A percentile compares a stretch with the other conserved stretches of the same genome.
Evolutionary conservation across 2,329 filamentous ascomycete species (phyloP).

Genomic region (Sphaerulina populicola): DNA sequence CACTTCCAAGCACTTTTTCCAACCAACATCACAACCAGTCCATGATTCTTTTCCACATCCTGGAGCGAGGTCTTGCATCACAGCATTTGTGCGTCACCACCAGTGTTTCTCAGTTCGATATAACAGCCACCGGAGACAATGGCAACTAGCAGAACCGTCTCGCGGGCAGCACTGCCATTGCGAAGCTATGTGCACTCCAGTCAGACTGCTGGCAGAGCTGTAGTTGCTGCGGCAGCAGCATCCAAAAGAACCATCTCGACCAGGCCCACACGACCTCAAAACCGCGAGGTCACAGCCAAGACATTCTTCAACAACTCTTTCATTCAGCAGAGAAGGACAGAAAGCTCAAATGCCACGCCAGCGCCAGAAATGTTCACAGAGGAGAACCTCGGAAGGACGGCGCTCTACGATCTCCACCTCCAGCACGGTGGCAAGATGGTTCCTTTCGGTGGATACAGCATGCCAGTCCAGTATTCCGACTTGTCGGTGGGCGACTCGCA

Average conservation of each 20-base stretch:
- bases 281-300: slow-evolving; percentile 13
- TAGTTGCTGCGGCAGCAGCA: background rate
- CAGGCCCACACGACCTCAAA: slow-evolving; percentile 1
- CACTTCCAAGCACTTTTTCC: background rate
- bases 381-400: slow-evolving; percentile 44
- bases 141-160: slow-evolving; percentile 14
- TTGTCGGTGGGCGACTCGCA: slow-evolving; percentile 76
- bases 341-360: slow-evolving; percentile 26
- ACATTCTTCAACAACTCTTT: slow-evolving; percentile 18
- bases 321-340: slow-evolving; percentile 19
- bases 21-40: background rate
- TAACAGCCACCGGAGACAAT: slow-evolving; percentile 7
- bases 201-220: slow-evolving; percentile 2
- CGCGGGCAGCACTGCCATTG: slow-evolving; percentile 9
- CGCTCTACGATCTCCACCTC: slow-evolving; percentile 70
- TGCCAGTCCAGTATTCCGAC: slow-evolving; percentile 82
- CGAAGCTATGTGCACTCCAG: slow-evolving; percentile 8
- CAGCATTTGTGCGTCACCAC: background rate
- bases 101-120: background rate
- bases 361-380: slow-evolving; percentile 29
- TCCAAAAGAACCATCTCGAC: slow-evolving; percentile 8
- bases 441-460: slow-evolving; percentile 84
- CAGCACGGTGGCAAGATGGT: slow-evolving; percentile 84
- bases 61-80: background rate
- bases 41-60: background rate